Evolutionary conservation across 2,329 filamentous ascomycete genomes (phyloP).

Genomic region (Claviceps spartinae): DNA sequence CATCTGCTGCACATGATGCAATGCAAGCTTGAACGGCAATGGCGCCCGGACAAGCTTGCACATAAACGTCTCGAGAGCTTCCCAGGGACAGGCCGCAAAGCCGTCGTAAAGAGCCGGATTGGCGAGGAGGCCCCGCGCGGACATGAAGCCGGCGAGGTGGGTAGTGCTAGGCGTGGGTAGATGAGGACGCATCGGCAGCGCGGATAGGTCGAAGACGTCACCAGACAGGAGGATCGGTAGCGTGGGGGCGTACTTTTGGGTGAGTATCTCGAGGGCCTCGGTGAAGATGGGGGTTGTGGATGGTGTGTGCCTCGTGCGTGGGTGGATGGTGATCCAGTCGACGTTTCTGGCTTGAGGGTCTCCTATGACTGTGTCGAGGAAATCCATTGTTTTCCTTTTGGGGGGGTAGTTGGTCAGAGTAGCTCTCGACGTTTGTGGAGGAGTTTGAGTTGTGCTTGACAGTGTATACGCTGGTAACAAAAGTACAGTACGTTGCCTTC

Average conservation of each 20-base stretch:
- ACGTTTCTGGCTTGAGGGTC: slow-evolving; percentile 37
- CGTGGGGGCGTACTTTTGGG: slow-evolving; percentile 34
- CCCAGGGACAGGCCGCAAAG: slow-evolving; percentile 42
- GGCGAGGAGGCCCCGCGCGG: slow-evolving; percentile 51
- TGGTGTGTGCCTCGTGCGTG: slow-evolving; percentile 46
- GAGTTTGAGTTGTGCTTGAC: too few species aligned
- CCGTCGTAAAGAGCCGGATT: slow-evolving; percentile 55
- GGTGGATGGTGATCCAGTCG: slow-evolving; percentile 59
- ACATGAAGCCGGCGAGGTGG: slow-evolving; percentile 51
- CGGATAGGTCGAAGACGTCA: slow-evolving; percentile 47
- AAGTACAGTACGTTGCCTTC: too few species aligned
- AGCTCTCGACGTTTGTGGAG: too few species aligned
- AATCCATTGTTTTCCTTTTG: slow-evolving; percentile 39
- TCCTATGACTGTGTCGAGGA: slow-evolving; percentile 47
- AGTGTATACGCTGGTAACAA: too few species aligned
- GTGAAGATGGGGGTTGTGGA: slow-evolving; percentile 48
- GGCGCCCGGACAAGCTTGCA: slow-evolving; percentile 41
- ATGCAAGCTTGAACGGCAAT: slow-evolving; percentile 47
- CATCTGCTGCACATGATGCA: slow-evolving; percentile 58
- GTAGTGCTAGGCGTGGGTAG: slow-evolving; percentile 25
- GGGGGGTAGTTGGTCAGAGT: too few species aligned
- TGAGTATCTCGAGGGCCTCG: slow-evolving; percentile 44
- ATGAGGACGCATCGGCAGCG: slow-evolving; percentile 23
- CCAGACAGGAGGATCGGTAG: slow-evolving; percentile 56
- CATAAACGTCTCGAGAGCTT: slow-evolving; percentile 50